These are phyloP conservation scores for Globisporangium barbulae DNA, from an alignment of 352 stramenopile genomes.

Conservation along the genomic window DNA sequence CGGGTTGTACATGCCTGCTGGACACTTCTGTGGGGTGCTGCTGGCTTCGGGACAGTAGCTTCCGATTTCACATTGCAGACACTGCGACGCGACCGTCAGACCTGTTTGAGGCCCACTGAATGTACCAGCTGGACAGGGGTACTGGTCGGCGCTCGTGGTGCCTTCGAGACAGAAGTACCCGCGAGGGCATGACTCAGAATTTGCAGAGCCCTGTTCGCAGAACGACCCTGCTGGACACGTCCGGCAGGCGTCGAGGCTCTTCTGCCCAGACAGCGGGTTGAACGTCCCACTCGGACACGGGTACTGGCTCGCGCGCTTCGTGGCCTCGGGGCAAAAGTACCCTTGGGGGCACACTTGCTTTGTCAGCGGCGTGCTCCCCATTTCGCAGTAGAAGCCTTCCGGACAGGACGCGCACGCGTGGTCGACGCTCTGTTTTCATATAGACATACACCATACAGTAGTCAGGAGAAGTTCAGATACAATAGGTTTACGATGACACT, in stretches of 20 bases:
- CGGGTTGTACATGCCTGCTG: slow-evolving; percentile 76
- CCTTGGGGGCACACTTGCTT: slow-evolving; percentile 58
- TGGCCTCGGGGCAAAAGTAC: slow-evolving; percentile 71
- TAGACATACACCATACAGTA: background rate
- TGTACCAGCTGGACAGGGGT: slow-evolving; percentile 85
- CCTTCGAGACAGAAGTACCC: slow-evolving; percentile 84
- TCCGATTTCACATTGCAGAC: slow-evolving; percentile 54
- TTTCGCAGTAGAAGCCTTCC: slow-evolving; percentile 76
- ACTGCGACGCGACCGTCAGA: slow-evolving; percentile 46
- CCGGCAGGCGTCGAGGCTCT: slow-evolving; percentile 45
- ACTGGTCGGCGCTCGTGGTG: slow-evolving; percentile 60
- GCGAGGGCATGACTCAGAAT: slow-evolving; percentile 53
- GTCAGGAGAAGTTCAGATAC: background rate
- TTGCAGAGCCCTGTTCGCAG: slow-evolving; percentile 45
- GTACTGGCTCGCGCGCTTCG: slow-evolving; percentile 58
- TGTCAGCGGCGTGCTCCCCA: slow-evolving; percentile 64
- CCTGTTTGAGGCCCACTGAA: slow-evolving; percentile 70
- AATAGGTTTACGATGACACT: background rate
- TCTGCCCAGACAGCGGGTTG: slow-evolving; percentile 53
- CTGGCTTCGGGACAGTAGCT: slow-evolving; percentile 84
- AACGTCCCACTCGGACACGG: slow-evolving; percentile 88
- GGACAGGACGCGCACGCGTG: slow-evolving; percentile 75
- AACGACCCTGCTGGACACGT: slow-evolving; percentile 63
- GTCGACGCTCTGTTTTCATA: slow-evolving; percentile 51
- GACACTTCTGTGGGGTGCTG: slow-evolving; percentile 60